These are phyloP conservation scores for Dianthus caryophyllus DNA, from an alignment of 148 eudicot species.

Conservation along the genomic window DNA sequence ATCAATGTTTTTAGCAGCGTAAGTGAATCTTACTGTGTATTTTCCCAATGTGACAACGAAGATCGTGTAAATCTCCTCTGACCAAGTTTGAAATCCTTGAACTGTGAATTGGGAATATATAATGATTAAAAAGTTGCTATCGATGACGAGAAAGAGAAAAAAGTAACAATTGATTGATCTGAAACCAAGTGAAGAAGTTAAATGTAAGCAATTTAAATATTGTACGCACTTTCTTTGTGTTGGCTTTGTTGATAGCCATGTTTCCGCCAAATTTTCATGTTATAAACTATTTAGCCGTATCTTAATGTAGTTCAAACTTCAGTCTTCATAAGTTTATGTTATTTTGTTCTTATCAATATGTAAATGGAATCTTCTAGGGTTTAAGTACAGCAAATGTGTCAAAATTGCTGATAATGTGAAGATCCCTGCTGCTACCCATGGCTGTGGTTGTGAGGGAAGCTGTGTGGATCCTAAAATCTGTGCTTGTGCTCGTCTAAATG, in stretches of 20 bases:
- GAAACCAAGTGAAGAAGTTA: background rate
- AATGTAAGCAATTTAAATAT: too few species aligned
- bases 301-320: background rate
- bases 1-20: too few species aligned
- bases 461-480: conserved; percentile 62
- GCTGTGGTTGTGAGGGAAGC: conserved; percentile 56
- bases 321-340: background rate
- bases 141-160: too few species aligned
- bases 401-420: conserved; percentile 42
- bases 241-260: background rate
- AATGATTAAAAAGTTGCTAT: too few species aligned
- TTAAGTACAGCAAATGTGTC: conserved; percentile 43
- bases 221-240: too few species aligned
- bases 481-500: conserved; percentile 76
- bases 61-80: too few species aligned
- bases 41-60: too few species aligned
- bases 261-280: background rate
- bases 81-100: too few species aligned
- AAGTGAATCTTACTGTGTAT: too few species aligned
- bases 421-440: conserved; percentile 42
- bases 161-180: background rate
- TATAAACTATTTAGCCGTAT: background rate
- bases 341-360: conserved; percentile 1
- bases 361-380: conserved; percentile 41
- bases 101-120: too few species aligned